Evolutionary conservation across 257 asterid genomes (phyloP), one percentile per base, ranked within the genome.

Genomic region (Capsicum pubescens): DNA sequence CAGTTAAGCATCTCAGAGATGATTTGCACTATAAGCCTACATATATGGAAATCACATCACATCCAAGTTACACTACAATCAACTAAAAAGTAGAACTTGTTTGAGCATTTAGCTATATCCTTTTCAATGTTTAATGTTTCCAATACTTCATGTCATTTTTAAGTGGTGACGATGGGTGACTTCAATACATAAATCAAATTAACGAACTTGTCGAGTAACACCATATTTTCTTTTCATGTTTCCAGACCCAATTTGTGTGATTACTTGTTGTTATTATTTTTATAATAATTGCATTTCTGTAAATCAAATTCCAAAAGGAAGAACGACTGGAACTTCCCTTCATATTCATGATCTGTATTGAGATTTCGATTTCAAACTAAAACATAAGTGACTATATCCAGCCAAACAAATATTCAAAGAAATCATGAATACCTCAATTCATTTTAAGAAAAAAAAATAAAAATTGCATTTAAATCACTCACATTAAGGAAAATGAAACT

Each of bases 1-100:
- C 61, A 13, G n/a, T 74, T 21, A 74, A 50, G 81, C 58, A 74
- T 32, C 81, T 74, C 60, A 74, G 42, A 74, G 80, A 21, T 50
- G n/a, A 50, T 74, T 12, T 12, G 61, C 80, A 74, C 61, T 21
- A 52, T 74, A 74, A 74, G 80, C 39, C 14, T 17, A 42, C 78
- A 14, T 50, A 50, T 74, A 54, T 14, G 8, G 59, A 50, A 19
- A 21, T 74, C 60, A 21, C 80, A 21, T 74, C 60, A 21, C 80
- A 63, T 63, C 70, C 70, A 63, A 63, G 42, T 63, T 63, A 42
- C 42, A 21, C 70, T 19, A 74, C 12, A 74, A 74, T 74, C 61
- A 54, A 74, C 21, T 74, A 74, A 50, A 44, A 21, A 15, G 54
- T 69, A 69, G 15, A 14, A n/a, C 77, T 69, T 39, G 77, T 69